phyloP scores from a whole-genome alignment of 176 grass and related monocot genomes.

The Rhynchospora pubera region DNA sequence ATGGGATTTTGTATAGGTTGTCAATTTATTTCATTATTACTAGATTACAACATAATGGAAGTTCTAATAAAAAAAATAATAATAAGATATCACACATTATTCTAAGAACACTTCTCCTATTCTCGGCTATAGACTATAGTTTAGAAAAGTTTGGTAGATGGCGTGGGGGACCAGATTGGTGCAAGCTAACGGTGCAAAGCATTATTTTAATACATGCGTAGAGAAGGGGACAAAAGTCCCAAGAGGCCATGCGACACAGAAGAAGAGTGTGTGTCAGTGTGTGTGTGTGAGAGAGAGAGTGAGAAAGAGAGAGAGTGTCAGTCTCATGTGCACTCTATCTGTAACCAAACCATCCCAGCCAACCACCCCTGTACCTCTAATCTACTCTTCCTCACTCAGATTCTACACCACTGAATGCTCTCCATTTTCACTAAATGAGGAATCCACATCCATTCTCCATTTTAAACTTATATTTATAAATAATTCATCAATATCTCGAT shows the following conservation, averaged over 20 bases:
- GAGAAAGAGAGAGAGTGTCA: slow-evolving; percentile 43
- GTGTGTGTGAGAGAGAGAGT: background rate
- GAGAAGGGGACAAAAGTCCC: background rate
- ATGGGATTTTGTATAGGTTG: no score
- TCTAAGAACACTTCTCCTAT: no score
- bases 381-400: slow-evolving; percentile 18
- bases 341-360: slow-evolving; percentile 25
- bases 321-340: slow-evolving; percentile 32
- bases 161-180: slow-evolving; percentile 1
- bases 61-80: no score
- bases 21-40: no score
- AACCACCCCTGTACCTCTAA: slow-evolving; percentile 21
- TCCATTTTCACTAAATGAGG: background rate
- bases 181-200: background rate
- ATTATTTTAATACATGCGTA: background rate
- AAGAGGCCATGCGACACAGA: background rate
- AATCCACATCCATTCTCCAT: background rate
- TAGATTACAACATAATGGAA: no score
- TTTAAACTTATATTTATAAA: background rate
- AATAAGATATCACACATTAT: no score
- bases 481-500: background rate
- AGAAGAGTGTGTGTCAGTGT: background rate
- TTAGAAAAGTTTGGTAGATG: background rate
- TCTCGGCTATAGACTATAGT: background rate
- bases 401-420: background rate